Evolutionary conservation across 495 filamentous ascomycete species (phyloP), one percentile per base, ranked within the genome.

Genomic region (Trichocladium antarcticum): DNA sequence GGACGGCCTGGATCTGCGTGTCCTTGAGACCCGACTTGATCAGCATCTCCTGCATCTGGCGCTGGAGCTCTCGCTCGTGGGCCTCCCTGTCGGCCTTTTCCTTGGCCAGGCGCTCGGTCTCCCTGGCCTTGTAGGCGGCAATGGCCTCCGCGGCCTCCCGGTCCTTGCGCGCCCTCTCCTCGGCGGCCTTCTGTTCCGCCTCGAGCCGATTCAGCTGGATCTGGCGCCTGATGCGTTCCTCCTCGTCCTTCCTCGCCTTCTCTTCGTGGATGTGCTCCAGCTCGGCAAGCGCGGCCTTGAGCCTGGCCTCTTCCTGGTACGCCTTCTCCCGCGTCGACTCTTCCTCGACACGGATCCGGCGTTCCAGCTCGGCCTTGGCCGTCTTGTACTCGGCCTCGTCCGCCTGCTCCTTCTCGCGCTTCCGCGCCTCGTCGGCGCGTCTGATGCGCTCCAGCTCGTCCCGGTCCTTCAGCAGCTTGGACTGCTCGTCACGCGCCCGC

Each of bases 151-250:
- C 68, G 32, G 77, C 77, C 46, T 78, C 75, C 14, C 70, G 66
- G 53, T 77, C 66, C 47, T 74, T 62, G 14, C 57, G 57, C 42
- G 66, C 55, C 45, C 64, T 63, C 54, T 73, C 73, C 28, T 69
- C 65, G 0, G 51, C 54, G 5, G 66, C 57, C 46, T 66, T 65
- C 49, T 74, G 66, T 60, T 84, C 79, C 42, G 75, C 71, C 38
- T 74, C 65, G 27, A 79, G 70, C 56, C 70, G 74, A 63, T 86
- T 75, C 11, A 78, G 69, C 47, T 77, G 68, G 12, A 74, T 47
- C 60, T 77, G 72, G 39, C 66, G 66, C 51, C 69, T 63, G 32
- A 81, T 63, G 45, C 70, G 68, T 40, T 63, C 69, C 50, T 70
- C 64, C 9, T 74, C 65, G 40, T 65, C 61, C 50, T 72, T 68